A percentile compares a stretch with the other conserved stretches of the same genome.
Evolutionary conservation across 345 rosid species (phyloP).

Genomic region (Microcos paniculata): DNA sequence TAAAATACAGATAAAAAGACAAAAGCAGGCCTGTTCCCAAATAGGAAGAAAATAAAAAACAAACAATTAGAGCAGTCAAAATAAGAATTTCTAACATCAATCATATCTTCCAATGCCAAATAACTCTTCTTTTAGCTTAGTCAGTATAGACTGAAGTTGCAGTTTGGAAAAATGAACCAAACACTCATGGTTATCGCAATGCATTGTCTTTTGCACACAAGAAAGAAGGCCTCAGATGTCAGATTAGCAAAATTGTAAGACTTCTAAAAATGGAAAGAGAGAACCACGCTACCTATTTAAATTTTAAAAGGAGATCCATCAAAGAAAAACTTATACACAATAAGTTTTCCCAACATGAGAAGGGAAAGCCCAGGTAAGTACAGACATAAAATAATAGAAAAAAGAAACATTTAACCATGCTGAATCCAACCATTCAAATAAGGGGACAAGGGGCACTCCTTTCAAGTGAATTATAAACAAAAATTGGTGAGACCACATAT

Average conservation of each 20-base stretch:
- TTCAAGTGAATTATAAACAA: not conserved
- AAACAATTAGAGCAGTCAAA: not conserved
- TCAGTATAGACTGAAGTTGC: not conserved
- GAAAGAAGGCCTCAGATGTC: not conserved
- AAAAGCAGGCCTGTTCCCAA: not conserved
- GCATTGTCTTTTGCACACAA: not conserved
- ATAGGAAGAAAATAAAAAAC: not conserved
- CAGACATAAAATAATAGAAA: not conserved
- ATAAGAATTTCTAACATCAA: not conserved
- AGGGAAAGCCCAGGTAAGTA: not conserved
- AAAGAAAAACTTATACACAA: not conserved
- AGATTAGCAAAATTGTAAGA: not conserved
- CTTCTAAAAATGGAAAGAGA: not conserved
- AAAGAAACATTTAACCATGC: not conserved
- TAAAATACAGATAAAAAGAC: not conserved
- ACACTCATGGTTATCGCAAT: not conserved
- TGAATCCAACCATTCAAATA: not conserved
- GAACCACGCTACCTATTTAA: not conserved
- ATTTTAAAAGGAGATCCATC: not conserved
- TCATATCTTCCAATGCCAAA: conserved; percentile 1
- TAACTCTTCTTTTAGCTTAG: not conserved
- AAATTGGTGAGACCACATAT: not conserved
- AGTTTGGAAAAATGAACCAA: not conserved
- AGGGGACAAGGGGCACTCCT: not conserved
- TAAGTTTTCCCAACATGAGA: not conserved